Conservation (phyloP, 83 land plant species). For the Picea mariana region DNA sequence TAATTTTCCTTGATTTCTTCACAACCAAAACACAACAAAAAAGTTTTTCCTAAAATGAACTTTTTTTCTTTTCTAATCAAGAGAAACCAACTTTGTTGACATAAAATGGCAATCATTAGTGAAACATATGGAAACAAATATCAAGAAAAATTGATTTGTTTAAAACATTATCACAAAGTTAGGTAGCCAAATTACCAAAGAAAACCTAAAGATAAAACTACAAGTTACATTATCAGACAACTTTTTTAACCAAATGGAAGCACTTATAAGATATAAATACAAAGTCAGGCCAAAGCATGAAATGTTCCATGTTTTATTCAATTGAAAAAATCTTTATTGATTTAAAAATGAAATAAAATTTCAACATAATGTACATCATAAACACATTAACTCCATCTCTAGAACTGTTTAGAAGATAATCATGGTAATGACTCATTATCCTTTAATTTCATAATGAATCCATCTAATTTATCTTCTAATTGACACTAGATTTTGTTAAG, state of each 20-base stretch:
- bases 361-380: too few relatives aligned
- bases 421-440: too few relatives aligned
- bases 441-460: too few relatives aligned
- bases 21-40: background rate
- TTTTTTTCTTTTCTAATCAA: background rate
- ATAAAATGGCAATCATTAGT: too few relatives aligned
- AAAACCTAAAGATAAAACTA: background rate
- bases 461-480: background rate
- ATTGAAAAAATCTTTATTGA: background rate
- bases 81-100: too few relatives aligned
- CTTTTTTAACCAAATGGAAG: background rate
- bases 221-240: background rate
- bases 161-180: background rate
- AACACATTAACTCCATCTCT: too few relatives aligned
- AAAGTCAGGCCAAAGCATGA: background rate
- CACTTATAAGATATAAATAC: background rate
- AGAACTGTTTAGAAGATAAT: too few relatives aligned
- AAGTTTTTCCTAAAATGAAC: background rate
- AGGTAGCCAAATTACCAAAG: background rate
- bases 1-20: background rate
- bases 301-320: background rate
- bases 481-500: slow-evolving; percentile 1
- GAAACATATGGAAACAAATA: background rate
- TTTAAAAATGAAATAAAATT: too few relatives aligned
- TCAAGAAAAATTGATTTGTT: background rate